These are phyloP conservation scores for Aphanomyces invadans DNA, from an alignment of 352 stramenopile species.

Conservation along the genomic window DNA sequence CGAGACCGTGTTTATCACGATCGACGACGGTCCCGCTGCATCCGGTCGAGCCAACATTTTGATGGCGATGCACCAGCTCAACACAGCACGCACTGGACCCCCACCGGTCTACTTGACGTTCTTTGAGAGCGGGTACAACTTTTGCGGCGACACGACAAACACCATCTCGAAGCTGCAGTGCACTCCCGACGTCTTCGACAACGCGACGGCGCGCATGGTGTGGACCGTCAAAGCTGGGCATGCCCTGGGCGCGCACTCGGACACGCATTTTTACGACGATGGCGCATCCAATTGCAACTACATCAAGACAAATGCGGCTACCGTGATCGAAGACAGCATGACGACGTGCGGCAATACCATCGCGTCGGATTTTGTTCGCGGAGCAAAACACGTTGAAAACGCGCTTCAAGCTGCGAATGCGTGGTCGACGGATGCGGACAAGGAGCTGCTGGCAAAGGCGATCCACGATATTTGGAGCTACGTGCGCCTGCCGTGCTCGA, in stretches of 20 bases:
- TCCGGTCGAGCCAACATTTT: background rate
- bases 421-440: slow-evolving; percentile 13
- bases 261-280: slow-evolving; percentile 21
- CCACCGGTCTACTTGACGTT: slow-evolving; percentile 1
- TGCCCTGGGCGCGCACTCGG: slow-evolving; percentile 12
- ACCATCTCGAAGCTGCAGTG: background rate
- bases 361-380: slow-evolving; percentile 13
- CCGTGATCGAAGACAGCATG: slow-evolving; percentile 4
- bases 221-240: slow-evolving; percentile 22
- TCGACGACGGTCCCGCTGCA: slow-evolving; percentile 15
- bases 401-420: slow-evolving; percentile 4
- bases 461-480: slow-evolving; percentile 16
- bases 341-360: background rate
- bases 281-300: slow-evolving; percentile 10
- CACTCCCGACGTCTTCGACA: background rate
- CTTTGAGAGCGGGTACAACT: slow-evolving; percentile 22
- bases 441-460: background rate
- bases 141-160: slow-evolving; percentile 7
- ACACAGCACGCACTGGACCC: background rate
- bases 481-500: slow-evolving; percentile 20
- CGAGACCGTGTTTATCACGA: slow-evolving; percentile 18
- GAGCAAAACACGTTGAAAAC: background rate
- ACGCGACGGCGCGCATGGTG: background rate
- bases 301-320: slow-evolving; percentile 7
- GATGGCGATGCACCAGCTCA: slow-evolving; percentile 5